Conservation (phyloP, 2,329 filamentous ascomycete species). For the Pestalotiopsis sp. region DNA sequence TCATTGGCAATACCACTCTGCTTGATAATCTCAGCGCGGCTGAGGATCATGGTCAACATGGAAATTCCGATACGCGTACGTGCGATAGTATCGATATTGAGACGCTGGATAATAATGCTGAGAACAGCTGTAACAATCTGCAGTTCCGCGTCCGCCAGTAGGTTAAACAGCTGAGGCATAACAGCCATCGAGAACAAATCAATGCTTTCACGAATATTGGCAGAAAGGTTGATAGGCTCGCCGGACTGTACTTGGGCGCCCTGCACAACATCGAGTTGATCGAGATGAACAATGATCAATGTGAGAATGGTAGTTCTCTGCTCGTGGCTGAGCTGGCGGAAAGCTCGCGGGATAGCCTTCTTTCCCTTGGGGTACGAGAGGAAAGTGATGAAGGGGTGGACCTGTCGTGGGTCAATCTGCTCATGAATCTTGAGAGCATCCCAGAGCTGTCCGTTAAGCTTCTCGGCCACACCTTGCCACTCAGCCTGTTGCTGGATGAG, state of each 20-base stretch:
- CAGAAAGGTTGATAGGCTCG: conserved; percentile 69
- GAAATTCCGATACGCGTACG: conserved; percentile 86
- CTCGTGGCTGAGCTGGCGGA: conserved; percentile 88
- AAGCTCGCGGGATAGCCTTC: conserved; percentile 91
- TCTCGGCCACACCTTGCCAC: conserved; percentile 72
- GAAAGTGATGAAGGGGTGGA: conserved; percentile 95
- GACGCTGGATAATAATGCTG: conserved; percentile 77
- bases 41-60: conserved; percentile 91
- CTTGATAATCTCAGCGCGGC: conserved; percentile 90
- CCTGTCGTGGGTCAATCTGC: conserved; percentile 74
- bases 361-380: conserved; percentile 95
- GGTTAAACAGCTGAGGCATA: conserved; percentile 86
- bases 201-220: conserved; percentile 83
- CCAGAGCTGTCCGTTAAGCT: conserved; percentile 84
- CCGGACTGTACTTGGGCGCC: conserved; percentile 74
- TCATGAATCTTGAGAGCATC: conserved; percentile 87
- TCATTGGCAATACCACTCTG: conserved; percentile 72
- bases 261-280: conserved; percentile 86
- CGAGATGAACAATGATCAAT: conserved; percentile 92
- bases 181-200: conserved; percentile 88
- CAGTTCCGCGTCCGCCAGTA: conserved; percentile 87
- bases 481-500: conserved; percentile 74
- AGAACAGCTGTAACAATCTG: conserved; percentile 90
- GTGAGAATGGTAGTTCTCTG: conserved; percentile 94
- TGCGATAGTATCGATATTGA: conserved; percentile 82